Evolutionary conservation across 106 monocot genomes (phyloP), one percentile per base, ranked within the genome.

Genomic region (Dioscorea alata): DNA sequence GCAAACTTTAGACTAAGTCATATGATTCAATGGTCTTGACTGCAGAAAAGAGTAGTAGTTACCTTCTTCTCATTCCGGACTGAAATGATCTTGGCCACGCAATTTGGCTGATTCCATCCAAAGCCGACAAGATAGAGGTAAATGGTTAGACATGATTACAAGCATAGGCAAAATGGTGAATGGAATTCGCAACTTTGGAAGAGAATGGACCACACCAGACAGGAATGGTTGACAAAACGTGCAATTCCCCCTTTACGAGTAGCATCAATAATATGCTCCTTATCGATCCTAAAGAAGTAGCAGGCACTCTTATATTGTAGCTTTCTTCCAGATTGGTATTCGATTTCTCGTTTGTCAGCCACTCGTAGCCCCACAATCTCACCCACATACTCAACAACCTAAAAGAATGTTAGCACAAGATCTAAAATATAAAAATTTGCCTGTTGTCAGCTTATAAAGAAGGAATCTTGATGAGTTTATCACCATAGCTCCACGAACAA

Each of bases 381-480:
- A 22, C 97, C 97, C 13, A 99, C 87, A 78, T 99, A 99, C 68
- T 99, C 92, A 75, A 99, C 92, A 35, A 99, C 97, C 97, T 99
- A 49, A 19, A 8, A 63, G 61, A 25, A 65, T 33, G 35, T 49
- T 53, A 32, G 70, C 24, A 28, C 10, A 80, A 33, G 12, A 69
- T n/a, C 22, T 4, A 21, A 53, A 15, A 42, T 17, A 35, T 14
- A 33, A 6, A 35, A 13, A 42, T 33, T 18, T 25, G 42, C 28
- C 28, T 28, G 28, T 28, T 28, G 42, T 42, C 9, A 42, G 42
- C 42, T 42, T 42, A 42, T 8, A 42, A 42, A 42, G 42, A 42
- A 10, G 10, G 6, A 42, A 42, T 42, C 42, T 8, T 42, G 42
- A 42, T 42, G 42, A 6, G 42, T 42, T 60, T 68, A 61, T 75